Conservation (phyloP, 208 protist genomes). For the Porcisia deanei region DNA sequence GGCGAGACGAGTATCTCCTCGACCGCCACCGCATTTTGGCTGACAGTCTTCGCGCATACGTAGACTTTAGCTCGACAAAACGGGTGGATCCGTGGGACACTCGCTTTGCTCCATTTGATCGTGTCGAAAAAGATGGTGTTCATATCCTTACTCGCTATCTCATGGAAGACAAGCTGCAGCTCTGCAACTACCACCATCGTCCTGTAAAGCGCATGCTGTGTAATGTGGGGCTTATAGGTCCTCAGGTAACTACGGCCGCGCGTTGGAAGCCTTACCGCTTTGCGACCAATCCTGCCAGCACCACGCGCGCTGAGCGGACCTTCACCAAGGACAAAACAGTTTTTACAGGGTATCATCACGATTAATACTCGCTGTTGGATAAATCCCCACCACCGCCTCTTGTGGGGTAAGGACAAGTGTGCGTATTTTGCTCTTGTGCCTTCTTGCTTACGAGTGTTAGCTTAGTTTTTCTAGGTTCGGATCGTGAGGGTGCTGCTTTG, state of each 20-base stretch:
- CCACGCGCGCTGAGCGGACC: slow-evolving; percentile 72
- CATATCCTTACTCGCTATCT: slow-evolving; percentile 82
- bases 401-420: neutral
- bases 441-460: neutral
- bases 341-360: slow-evolving; percentile 74
- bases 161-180: slow-evolving; percentile 92
- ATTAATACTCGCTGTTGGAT: slow-evolving; percentile 34
- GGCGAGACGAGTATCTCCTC: slow-evolving; percentile 87
- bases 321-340: slow-evolving; percentile 87
- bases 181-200: slow-evolving; percentile 90
- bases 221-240: slow-evolving; percentile 89
- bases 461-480: neutral
- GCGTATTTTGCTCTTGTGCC: too few relatives aligned
- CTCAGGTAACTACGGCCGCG: slow-evolving; percentile 73
- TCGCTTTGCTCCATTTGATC: slow-evolving; percentile 89
- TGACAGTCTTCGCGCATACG: slow-evolving; percentile 85
- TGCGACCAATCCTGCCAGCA: slow-evolving; percentile 72
- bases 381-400: too few relatives aligned
- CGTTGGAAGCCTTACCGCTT: slow-evolving; percentile 90
- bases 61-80: slow-evolving; percentile 86
- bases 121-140: slow-evolving; percentile 89
- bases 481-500: neutral
- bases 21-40: slow-evolving; percentile 86
- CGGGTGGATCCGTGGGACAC: slow-evolving; percentile 90
- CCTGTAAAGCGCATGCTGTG: slow-evolving; percentile 87